A percentile compares a stretch with the other conserved stretches of the same genome.
Conservation (phyloP, 2,329 filamentous ascomycete species). For the Trichoderma lentiforme region DNA sequence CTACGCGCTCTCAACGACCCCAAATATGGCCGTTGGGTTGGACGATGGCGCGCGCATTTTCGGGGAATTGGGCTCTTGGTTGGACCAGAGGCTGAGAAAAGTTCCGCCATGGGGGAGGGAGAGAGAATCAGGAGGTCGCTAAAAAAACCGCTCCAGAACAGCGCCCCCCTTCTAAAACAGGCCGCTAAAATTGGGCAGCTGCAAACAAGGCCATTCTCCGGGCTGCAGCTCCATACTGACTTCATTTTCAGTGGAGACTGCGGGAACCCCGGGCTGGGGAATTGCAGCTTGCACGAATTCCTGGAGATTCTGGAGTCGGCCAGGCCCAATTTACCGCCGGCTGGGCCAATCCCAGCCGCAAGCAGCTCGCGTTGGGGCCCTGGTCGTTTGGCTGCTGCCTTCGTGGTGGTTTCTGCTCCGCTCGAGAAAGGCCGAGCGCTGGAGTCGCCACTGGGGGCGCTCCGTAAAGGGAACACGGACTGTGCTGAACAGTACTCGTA, state of each 20-base stretch:
- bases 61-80: constrained; percentile 5
- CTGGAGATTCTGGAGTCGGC: constrained; percentile 18
- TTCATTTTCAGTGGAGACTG: constrained; percentile 16
- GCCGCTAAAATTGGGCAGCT: background rate
- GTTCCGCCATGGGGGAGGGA: background rate
- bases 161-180: constrained; percentile 1
- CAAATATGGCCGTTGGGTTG: background rate
- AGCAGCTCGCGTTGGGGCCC: constrained; percentile 2
- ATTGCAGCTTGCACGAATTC: constrained; percentile 8
- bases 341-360: constrained; percentile 12
- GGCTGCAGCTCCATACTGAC: constrained; percentile 16
- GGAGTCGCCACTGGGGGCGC: constrained; percentile 14
- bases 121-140: constrained; percentile 11
- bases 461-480: constrained; percentile 1
- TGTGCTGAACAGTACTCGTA: background rate
- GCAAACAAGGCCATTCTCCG: constrained; percentile 6
- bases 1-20: background rate
- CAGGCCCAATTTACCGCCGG: background rate
- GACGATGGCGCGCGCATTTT: background rate
- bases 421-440: constrained; percentile 7
- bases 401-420: constrained; percentile 9
- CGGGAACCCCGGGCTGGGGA: constrained; percentile 20
- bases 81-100: constrained; percentile 8
- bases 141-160: background rate
- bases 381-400: constrained; percentile 18